Percentiles rank a stretch among this genome's conserved stretches.
These are phyloP conservation scores for Litsea cubeba DNA, from an alignment of 164 flowering plant genomes.

Conservation along the genomic window DNA sequence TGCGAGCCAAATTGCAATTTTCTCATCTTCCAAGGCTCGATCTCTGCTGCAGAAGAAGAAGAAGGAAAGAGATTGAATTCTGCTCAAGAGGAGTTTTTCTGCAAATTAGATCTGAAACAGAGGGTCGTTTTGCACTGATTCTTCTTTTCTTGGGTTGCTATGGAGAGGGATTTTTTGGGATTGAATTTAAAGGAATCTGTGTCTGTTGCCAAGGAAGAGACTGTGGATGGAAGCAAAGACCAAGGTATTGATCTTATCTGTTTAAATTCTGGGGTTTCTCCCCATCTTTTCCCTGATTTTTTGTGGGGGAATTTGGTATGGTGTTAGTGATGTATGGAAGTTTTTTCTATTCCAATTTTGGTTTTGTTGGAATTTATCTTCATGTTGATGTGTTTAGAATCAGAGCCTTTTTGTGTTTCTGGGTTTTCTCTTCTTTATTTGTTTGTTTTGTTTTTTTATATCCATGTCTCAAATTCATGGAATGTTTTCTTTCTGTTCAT, in stretches of 20 bases:
- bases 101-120: neutral
- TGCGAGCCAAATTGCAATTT: neutral
- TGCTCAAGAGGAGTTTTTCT: neutral
- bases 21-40: neutral
- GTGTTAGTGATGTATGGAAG: neutral
- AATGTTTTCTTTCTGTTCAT: too few species aligned
- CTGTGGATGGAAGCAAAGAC: neutral
- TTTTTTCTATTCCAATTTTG: too few species aligned
- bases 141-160: neutral
- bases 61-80: neutral
- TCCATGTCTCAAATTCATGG: neutral
- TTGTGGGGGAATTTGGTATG: neutral
- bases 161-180: neutral
- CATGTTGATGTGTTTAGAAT: too few species aligned
- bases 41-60: neutral
- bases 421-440: too few species aligned
- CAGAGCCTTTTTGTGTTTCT: too few species aligned
- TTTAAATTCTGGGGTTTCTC: too few species aligned
- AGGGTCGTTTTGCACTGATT: too few species aligned
- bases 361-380: neutral
- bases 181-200: neutral
- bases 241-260: neutral
- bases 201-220: neutral
- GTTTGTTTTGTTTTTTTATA: too few species aligned
- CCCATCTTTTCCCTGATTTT: too few species aligned